Percentiles rank a stretch among this genome's conserved stretches.
Conservation (phyloP, 169 alveolate genomes). For the Plasmodium cynomolgi region DNA sequence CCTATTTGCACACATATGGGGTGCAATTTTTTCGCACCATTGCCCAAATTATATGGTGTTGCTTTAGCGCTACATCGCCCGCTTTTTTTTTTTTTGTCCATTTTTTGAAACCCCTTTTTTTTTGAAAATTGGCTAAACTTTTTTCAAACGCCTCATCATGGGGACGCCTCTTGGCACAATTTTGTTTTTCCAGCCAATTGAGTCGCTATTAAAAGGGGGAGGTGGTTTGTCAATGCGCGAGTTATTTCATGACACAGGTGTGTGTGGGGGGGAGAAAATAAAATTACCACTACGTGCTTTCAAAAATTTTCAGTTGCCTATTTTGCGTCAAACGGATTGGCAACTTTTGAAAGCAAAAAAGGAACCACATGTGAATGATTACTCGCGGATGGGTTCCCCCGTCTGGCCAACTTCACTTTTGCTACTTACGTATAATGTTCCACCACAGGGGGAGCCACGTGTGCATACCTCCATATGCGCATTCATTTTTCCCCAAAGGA, state of each 20-base stretch:
- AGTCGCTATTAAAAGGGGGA: neutral
- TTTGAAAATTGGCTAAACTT: slow-evolving; percentile 7
- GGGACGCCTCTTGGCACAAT: neutral
- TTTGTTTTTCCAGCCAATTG: neutral
- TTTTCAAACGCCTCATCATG: neutral
- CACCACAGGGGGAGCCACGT: neutral
- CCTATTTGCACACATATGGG: neutral
- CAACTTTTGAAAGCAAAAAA: neutral
- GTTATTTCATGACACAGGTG: neutral
- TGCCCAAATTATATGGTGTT: neutral
- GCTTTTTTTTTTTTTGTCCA: slow-evolving; percentile 1
- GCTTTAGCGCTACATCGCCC: neutral
- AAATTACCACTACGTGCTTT: neutral
- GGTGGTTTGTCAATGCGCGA: neutral
- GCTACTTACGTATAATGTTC: neutral
- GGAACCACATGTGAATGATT: neutral
- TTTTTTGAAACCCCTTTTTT: neutral
- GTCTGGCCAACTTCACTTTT: neutral
- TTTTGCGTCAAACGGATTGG: neutral
- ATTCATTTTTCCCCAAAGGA: neutral
- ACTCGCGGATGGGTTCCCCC: neutral
- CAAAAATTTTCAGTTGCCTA: neutral
- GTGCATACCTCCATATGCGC: neutral
- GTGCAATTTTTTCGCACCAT: neutral
- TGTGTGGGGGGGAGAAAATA: neutral